A percentile compares a stretch with the other conserved stretches of the same genome.
Conservation (phyloP, 495 filamentous ascomycete species). For the Platismatia glauca region DNA sequence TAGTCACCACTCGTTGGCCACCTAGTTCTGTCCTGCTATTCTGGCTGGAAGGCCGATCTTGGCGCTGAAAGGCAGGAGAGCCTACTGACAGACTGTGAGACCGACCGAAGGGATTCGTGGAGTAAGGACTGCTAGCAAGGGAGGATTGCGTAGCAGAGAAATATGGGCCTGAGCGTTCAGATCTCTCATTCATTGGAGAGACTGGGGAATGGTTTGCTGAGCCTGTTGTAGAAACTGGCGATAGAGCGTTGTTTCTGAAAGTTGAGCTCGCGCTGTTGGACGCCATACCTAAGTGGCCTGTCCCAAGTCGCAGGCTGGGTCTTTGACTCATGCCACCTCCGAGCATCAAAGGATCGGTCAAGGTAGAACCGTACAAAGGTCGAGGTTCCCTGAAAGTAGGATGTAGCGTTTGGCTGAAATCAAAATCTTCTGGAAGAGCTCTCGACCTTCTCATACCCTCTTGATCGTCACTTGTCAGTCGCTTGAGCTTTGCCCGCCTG, state of each 20-base stretch:
- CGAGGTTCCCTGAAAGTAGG: constrained; percentile 1
- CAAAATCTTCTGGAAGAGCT: constrained; percentile 12
- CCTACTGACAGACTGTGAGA: constrained; percentile 6
- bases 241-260: neutral
- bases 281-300: neutral
- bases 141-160: constrained; percentile 1
- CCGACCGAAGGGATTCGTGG: neutral
- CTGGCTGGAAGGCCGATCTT: neutral
- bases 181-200: constrained; percentile 9
- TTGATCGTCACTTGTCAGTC: constrained; percentile 83
- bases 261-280: neutral
- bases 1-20: neutral
- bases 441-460: constrained; percentile 36
- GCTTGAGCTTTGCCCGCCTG: constrained; percentile 92
- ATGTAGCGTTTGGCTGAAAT: constrained; percentile 10
- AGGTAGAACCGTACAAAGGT: neutral
- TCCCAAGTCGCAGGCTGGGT: constrained; percentile 1
- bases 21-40: neutral
- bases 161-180: neutral
- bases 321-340: neutral
- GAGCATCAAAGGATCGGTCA: neutral
- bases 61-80: constrained; percentile 3
- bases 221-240: neutral
- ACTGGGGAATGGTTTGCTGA: constrained; percentile 4
- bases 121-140: neutral